phyloP scores from a whole-genome alignment of 2,329 filamentous ascomycete genomes.

The Acrodontium crateriforme region DNA sequence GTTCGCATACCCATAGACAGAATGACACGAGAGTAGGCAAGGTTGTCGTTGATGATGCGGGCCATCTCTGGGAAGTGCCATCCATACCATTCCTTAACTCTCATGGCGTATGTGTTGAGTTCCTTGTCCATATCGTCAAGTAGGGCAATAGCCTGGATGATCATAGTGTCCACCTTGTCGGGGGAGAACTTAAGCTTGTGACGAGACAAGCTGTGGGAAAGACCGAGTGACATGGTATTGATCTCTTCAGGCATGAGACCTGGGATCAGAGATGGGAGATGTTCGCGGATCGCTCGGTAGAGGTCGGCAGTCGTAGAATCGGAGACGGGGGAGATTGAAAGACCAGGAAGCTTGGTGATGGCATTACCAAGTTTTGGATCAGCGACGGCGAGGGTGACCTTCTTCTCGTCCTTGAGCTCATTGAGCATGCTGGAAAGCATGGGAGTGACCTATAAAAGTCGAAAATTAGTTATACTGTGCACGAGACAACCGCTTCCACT shows the following conservation, averaged over 20 bases:
- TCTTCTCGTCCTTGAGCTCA: conserved; percentile 92
- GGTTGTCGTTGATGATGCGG: conserved; percentile 92
- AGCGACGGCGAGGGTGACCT: conserved; percentile 83
- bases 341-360: conserved; percentile 79
- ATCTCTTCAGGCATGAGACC: conserved; percentile 74
- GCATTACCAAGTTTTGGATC: conserved; percentile 83
- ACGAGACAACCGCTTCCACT: too few species aligned
- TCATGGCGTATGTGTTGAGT: conserved; percentile 96
- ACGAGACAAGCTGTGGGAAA: conserved; percentile 89
- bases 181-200: conserved; percentile 98
- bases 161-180: conserved; percentile 99
- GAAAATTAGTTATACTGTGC: too few species aligned
- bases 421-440: conserved; percentile 72
- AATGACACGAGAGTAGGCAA: conserved; percentile 83
- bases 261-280: conserved; percentile 80
- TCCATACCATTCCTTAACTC: conserved; percentile 99
- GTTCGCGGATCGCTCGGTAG: conserved; percentile 85
- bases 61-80: conserved; percentile 99
- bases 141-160: conserved; percentile 88
- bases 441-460: conserved; percentile 50
- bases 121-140: conserved; percentile 97
- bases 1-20: conserved; percentile 79
- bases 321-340: conserved; percentile 72
- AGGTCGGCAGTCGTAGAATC: conserved; percentile 75
- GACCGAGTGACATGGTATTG: conserved; percentile 86